Evolutionary conservation across 192 early-diverging fungal genomes (phyloP).

Genomic region (Backusella tuberculispora): DNA sequence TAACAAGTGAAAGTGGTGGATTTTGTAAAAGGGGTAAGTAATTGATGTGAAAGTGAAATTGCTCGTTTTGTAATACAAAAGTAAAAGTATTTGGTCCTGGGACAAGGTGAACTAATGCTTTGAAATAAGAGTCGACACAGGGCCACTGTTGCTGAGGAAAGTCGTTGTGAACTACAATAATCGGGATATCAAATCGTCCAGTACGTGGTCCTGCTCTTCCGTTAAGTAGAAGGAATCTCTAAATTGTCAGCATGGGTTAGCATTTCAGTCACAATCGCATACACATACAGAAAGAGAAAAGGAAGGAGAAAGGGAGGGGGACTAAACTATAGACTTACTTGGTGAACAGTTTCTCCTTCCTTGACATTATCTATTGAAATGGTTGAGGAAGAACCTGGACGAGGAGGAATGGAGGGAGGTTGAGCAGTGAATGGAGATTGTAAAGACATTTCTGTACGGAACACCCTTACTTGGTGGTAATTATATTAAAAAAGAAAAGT

Average conservation of each 20-base stretch:
- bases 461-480: too few relatives aligned
- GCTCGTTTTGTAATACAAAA: slow-evolving; percentile 41
- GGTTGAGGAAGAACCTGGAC: background rate
- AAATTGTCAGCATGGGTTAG: too few relatives aligned
- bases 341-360: slow-evolving; percentile 28
- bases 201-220: slow-evolving; percentile 38
- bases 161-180: slow-evolving; percentile 30
- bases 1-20: slow-evolving; percentile 60
- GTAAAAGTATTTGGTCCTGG: slow-evolving; percentile 55
- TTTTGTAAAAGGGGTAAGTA: slow-evolving; percentile 55
- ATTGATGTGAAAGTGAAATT: slow-evolving; percentile 45
- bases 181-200: slow-evolving; percentile 11
- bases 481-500: too few relatives aligned
- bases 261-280: background rate
- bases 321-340: slow-evolving; percentile 19
- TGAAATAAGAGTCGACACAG: slow-evolving; percentile 59
- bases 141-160: slow-evolving; percentile 59
- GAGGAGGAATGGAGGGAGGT: background rate
- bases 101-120: slow-evolving; percentile 60
- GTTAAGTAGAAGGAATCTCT: slow-evolving; percentile 36
- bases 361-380: slow-evolving; percentile 26
- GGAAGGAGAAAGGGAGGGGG: too few relatives aligned
- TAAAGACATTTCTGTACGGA: too few relatives aligned
- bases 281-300: background rate
- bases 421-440: background rate